phyloP scores from a whole-genome alignment of 75 land plant genomes.

The Chamaecyparis obtusa region DNA sequence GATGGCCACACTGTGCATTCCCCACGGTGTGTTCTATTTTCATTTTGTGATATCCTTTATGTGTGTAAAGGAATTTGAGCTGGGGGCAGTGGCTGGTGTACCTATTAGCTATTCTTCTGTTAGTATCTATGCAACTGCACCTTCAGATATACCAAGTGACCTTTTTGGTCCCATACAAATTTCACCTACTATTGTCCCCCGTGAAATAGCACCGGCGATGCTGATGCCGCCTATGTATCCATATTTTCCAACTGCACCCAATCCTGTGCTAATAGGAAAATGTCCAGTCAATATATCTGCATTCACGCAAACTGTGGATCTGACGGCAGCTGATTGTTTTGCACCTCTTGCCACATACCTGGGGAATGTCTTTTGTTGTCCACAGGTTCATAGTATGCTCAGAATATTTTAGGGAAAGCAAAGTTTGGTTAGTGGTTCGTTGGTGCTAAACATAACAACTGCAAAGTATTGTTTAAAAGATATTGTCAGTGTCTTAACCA shows the following conservation, averaged over 20 bases:
- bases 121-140: slow-evolving; percentile 19
- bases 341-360: slow-evolving; percentile 72
- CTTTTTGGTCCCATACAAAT: slow-evolving; percentile 72
- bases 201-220: slow-evolving; percentile 32
- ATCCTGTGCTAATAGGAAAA: slow-evolving; percentile 61
- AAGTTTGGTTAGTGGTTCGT: slow-evolving; percentile 41
- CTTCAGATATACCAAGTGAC: slow-evolving; percentile 37
- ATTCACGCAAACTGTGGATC: slow-evolving; percentile 40
- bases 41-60: slow-evolving; percentile 15
- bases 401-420: slow-evolving; percentile 75
- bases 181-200: slow-evolving; percentile 61
- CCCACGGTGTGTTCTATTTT: slow-evolving; percentile 23
- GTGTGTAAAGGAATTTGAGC: slow-evolving; percentile 25
- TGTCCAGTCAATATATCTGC: slow-evolving; percentile 72
- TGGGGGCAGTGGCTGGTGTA: slow-evolving; percentile 20
- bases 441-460: slow-evolving; percentile 54
- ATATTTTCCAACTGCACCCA: slow-evolving; percentile 49
- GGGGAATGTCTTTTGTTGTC: slow-evolving; percentile 95
- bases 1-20: background rate
- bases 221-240: slow-evolving; percentile 59
- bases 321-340: slow-evolving; percentile 86
- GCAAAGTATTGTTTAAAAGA: slow-evolving; percentile 86
- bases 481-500: slow-evolving; percentile 66
- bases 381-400: slow-evolving; percentile 76
- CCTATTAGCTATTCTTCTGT: slow-evolving; percentile 1